Percentiles rank a stretch among this genome's conserved stretches.
Evolutionary conservation across 75 land plant genomes (phyloP).

Genomic region (Pinus taeda): DNA sequence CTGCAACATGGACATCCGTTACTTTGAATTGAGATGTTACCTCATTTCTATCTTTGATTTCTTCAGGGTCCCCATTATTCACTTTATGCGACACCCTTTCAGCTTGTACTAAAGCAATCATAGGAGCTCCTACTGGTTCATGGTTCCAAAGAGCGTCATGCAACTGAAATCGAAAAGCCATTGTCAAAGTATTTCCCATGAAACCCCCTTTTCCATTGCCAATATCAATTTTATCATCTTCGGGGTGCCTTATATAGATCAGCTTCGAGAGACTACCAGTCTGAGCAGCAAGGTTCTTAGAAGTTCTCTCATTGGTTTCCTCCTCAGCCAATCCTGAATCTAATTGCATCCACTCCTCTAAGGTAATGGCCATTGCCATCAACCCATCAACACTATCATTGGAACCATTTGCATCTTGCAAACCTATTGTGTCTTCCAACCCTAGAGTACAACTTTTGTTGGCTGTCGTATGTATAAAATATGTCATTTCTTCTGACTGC

Average conservation of each 20-base stretch:
- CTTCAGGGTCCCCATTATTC: background rate
- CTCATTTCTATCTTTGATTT: slow-evolving; percentile 8
- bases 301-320: background rate
- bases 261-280: background rate
- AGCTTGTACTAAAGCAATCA: slow-evolving; percentile 25
- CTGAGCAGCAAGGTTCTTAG: background rate
- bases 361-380: slow-evolving; percentile 22
- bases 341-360: slow-evolving; percentile 30
- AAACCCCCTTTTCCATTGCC: slow-evolving; percentile 21
- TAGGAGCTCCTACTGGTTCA: slow-evolving; percentile 37
- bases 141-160: slow-evolving; percentile 18
- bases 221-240: slow-evolving; percentile 12
- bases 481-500: background rate
- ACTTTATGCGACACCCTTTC: slow-evolving; percentile 10
- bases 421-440: slow-evolving; percentile 1
- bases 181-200: slow-evolving; percentile 18
- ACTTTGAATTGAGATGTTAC: slow-evolving; percentile 14
- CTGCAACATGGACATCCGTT: slow-evolving; percentile 26
- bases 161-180: slow-evolving; percentile 22
- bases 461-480: background rate
- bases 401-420: slow-evolving; percentile 2
- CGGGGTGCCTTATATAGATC: slow-evolving; percentile 7
- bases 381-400: slow-evolving; percentile 7
- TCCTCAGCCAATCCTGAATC: slow-evolving; percentile 8
- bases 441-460: slow-evolving; percentile 2